Conservation (phyloP, 257 asterid genomes). For the Gentiana straminea region DNA sequence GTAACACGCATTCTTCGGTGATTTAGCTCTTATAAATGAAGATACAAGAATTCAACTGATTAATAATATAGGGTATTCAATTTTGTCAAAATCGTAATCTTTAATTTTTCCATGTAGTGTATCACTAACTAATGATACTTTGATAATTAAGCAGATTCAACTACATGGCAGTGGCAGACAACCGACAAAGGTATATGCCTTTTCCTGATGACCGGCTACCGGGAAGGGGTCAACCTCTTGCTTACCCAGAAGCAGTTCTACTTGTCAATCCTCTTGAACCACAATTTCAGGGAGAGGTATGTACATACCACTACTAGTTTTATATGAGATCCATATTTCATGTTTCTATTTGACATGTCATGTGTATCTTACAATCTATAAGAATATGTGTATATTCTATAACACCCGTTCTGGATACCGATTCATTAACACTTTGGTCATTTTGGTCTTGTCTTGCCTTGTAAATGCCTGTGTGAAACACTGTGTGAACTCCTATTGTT, state of each 20-base stretch:
- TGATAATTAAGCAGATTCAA: conserved; percentile 37
- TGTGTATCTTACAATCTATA: background rate
- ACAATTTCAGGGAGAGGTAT: conserved; percentile 67
- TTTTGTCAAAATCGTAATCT: too few species aligned
- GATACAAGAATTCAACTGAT: too few species aligned
- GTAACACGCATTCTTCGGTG: too few species aligned
- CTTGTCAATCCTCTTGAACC: conserved; percentile 62
- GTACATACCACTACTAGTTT: background rate
- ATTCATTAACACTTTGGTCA: too few species aligned
- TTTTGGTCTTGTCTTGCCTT: too few species aligned
- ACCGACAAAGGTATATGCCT: conserved; percentile 74
- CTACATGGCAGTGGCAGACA: conserved; percentile 69
- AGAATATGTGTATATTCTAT: background rate
- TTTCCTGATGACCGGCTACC: conserved; percentile 69
- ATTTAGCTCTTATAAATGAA: too few species aligned
- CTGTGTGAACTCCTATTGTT: too few species aligned
- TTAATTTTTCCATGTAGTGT: too few species aligned
- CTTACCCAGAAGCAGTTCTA: conserved; percentile 77
- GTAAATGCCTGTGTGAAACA: too few species aligned
- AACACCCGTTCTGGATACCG: background rate
- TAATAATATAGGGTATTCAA: too few species aligned
- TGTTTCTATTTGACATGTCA: background rate
- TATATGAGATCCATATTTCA: background rate
- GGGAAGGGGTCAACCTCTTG: conserved; percentile 50
- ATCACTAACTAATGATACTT: background rate